A percentile compares a stretch with the other conserved stretches of the same genome.
Evolutionary conservation across 169 alveolate species (phyloP).

Genomic region (Plasmodium sp.): DNA sequence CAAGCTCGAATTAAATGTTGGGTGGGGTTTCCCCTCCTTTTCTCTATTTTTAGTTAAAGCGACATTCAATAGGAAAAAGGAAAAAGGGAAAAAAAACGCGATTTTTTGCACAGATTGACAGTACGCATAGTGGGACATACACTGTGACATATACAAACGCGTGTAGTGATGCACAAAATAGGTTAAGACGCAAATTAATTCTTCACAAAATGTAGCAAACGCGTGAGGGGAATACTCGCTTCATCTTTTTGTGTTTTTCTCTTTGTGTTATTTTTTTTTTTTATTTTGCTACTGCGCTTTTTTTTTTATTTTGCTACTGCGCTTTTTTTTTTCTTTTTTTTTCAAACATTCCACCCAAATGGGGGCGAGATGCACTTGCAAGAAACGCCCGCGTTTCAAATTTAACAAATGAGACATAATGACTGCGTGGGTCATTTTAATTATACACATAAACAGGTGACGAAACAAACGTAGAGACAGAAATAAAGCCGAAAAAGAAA

Average conservation of each 20-base stretch:
- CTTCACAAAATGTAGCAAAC: background rate
- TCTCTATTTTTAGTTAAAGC: conserved; percentile 21
- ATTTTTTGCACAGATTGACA: background rate
- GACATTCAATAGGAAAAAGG: background rate
- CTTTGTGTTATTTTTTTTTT: background rate
- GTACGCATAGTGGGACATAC: background rate
- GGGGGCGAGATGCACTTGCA: background rate
- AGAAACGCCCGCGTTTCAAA: background rate
- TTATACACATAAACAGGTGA: background rate
- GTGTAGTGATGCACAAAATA: background rate
- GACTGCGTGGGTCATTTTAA: background rate
- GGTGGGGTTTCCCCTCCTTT: background rate
- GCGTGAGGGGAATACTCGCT: background rate
- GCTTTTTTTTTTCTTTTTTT: background rate
- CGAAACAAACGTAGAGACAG: background rate
- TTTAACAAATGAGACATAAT: background rate
- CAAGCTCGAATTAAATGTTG: background rate
- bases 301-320: background rate
- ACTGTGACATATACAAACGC: background rate
- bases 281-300: background rate
- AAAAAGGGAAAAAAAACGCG: too few relatives aligned
- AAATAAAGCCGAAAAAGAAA: background rate
- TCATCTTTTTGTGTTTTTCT: background rate
- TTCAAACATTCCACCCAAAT: background rate
- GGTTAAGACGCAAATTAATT: background rate